Percentiles rank a stretch among this genome's conserved stretches.
phyloP scores from a whole-genome alignment of 148 eudicot genomes.

The Limonium bicolor region DNA sequence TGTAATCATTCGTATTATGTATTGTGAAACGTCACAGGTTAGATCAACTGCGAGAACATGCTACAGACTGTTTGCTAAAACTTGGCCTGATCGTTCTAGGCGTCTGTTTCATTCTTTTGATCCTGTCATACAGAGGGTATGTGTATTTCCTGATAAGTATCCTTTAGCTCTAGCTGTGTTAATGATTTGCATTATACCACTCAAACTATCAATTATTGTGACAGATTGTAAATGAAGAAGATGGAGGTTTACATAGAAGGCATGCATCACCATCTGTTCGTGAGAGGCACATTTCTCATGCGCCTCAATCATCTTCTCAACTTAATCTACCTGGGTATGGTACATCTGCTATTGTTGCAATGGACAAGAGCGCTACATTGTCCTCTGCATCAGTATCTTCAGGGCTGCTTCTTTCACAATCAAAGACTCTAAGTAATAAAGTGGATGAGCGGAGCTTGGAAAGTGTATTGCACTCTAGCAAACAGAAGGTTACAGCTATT shows the following conservation, averaged over 20 bases:
- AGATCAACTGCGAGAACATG: conserved; percentile 95
- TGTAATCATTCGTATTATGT: not conserved
- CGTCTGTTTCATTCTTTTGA: conserved; percentile 75
- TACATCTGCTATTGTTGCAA: conserved; percentile 93
- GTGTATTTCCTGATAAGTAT: too few species aligned
- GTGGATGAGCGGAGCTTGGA: conserved; percentile 79
- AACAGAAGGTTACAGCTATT: conserved; percentile 97
- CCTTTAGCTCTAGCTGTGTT: too few species aligned
- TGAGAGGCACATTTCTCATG: conserved; percentile 42
- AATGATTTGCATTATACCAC: too few species aligned
- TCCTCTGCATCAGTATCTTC: conserved; percentile 50
- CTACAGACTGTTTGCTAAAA: conserved; percentile 90
- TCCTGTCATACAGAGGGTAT: conserved; percentile 94
- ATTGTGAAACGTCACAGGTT: conserved; percentile 30
- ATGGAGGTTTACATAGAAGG: conserved; percentile 80
- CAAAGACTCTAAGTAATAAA: conserved; percentile 55
- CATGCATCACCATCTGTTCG: conserved; percentile 96
- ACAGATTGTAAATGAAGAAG: conserved; percentile 83
- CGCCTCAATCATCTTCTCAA: conserved; percentile 55
- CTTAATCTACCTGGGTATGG: conserved; percentile 79
- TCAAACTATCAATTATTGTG: too few species aligned
- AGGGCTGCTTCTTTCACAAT: conserved; percentile 67
- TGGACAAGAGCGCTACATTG: conserved; percentile 76
- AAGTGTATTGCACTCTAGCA: conserved; percentile 82
- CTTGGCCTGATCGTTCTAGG: conserved; percentile 98